Conservation (phyloP, 75 land plant genomes). For the Isoetes taiwanensis region DNA sequence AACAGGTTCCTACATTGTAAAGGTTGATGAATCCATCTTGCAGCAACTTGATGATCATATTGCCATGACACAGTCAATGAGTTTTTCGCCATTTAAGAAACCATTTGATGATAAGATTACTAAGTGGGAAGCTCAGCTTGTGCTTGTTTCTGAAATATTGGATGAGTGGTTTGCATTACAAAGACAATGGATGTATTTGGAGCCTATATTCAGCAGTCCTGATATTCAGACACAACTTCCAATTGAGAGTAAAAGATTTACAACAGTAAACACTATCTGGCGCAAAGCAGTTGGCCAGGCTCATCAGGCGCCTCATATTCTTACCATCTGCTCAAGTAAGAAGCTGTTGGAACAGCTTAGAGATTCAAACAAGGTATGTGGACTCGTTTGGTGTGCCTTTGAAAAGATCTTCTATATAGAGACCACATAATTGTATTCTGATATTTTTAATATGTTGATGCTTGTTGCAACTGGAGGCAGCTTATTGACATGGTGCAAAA, state of each 20-base stretch:
- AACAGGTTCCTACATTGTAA: conserved; percentile 27
- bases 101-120: conserved; percentile 25
- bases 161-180: conserved; percentile 31
- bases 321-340: conserved; percentile 24
- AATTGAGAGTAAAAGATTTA: conserved; percentile 29
- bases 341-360: conserved; percentile 23
- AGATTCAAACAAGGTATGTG: conserved; percentile 24
- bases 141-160: conserved; percentile 17
- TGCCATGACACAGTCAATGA: conserved; percentile 28
- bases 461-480: conserved; percentile 9
- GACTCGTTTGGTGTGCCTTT: no score
- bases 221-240: conserved; percentile 32
- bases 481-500: conserved; percentile 29
- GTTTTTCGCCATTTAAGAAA: conserved; percentile 31
- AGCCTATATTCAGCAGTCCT: conserved; percentile 33
- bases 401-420: no score
- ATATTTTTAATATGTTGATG: not conserved
- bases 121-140: conserved; percentile 21
- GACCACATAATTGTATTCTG: no score
- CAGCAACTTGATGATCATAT: conserved; percentile 35
- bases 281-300: conserved; percentile 19
- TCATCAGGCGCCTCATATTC: conserved; percentile 12
- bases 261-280: conserved; percentile 19
- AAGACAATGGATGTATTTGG: conserved; percentile 35
- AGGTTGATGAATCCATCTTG: conserved; percentile 22